These are phyloP conservation scores for Sphenostylis stenocarpa DNA, from an alignment of 306 rosid genomes.

Conservation along the genomic window DNA sequence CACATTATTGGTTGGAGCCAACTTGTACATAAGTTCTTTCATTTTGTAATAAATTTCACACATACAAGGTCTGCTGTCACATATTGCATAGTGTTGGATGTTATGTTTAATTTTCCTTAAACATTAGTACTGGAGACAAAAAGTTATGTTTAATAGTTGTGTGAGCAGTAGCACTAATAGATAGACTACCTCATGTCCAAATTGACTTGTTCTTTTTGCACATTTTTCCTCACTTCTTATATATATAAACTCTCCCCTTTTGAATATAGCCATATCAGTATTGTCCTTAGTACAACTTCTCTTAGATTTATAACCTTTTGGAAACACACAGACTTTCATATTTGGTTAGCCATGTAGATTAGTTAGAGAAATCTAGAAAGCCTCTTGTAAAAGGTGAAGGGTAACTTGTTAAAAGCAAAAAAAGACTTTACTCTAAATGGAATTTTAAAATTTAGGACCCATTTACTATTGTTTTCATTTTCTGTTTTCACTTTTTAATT, in stretches of 20 bases:
- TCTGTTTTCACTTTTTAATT: neutral
- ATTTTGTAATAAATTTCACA: conserved; percentile 21
- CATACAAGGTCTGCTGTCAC: neutral
- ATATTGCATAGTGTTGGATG: conserved; percentile 14
- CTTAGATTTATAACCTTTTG: conserved; percentile 15
- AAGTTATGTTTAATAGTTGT: neutral
- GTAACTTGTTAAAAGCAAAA: neutral
- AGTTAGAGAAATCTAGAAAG: neutral
- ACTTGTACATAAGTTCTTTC: neutral
- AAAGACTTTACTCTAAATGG: neutral
- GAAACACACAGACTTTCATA: neutral
- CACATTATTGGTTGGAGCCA: neutral
- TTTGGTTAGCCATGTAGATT: neutral
- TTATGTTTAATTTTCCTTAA: conserved; percentile 9
- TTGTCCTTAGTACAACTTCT: neutral
- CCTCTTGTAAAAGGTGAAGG: conserved; percentile 15
- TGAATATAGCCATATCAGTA: neutral
- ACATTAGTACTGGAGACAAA: neutral
- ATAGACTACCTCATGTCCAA: conserved; percentile 9
- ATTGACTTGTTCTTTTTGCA: conserved; percentile 8
- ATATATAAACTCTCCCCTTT: neutral
- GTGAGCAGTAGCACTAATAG: conserved; percentile 2
- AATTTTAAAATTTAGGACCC: neutral
- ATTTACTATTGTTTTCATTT: neutral
- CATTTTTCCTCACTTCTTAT: conserved; percentile 1